Evolutionary conservation across 306 rosid species (phyloP), one percentile per base, ranked within the genome.

Genomic region (Cucumis cinereus): DNA sequence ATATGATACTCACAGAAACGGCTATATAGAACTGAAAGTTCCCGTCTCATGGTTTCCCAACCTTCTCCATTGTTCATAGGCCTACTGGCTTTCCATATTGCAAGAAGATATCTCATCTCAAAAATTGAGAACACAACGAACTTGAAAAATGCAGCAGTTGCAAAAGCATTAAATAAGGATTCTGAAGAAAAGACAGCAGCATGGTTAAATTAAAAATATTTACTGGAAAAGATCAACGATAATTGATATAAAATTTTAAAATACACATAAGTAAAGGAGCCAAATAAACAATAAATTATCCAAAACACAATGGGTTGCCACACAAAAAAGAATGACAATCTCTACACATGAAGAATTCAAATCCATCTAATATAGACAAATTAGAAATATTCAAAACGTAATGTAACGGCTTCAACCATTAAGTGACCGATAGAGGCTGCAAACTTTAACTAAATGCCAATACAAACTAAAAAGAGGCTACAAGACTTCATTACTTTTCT

Each of bases 71-170:
- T 92, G 84, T 85, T 90, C 87, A 83, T 76, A 74, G 97, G 95
- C 83, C 99, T 87, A 82, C 82, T 92, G 66, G 99, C 99, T 83
- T 94, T 94, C 99, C 99, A 94, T 91, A 94, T 94, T 47, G 95
- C 97, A 78, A 94, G 99, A 77, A 94, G 99, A 85, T 94, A 94
- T 86, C 99, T 89, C 99, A 94, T 94, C 90, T 94, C 99, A 77
- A 94, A 94, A 79, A 94, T 94, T 55, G 99, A 94, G 87, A 94
- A 94, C 75, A 92, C 97, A 30, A 94, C 96, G 69, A 94, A 94
- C 88, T 94, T 94, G 92, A 94, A 94, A 81, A 94, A 94, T 13
- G 99, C 99, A 19, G 99, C 99, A 72, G 99, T 94, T 35, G 99
- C 99, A 88, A 94, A 94, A 61, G 99, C 97, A 83, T 94, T 94